Base-by-base conservation (phyloP, 805 yeast species). In the Suhomyces sp. region DNA sequence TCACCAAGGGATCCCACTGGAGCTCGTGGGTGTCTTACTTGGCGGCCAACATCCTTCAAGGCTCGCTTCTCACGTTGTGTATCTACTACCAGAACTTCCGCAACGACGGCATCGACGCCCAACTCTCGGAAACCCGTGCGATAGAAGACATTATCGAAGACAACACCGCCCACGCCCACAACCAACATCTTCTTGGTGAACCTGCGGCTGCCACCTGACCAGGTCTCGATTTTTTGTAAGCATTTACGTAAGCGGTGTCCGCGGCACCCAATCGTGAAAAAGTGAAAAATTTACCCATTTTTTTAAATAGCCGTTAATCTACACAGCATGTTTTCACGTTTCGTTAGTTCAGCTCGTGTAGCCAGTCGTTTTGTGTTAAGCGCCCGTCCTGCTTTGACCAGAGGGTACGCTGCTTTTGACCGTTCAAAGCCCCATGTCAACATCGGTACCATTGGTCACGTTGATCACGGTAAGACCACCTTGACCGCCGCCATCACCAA, bases 401-500 rank as follows among this genome's bases (percentile, higher is more conserved):
- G 79, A 68, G 46, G 65, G 13, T 74, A 74, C 59, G 96, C 96
- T 57, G 82, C 93, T 48, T 94, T 93, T 71, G 88, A 88, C 74
- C 93, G 99, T 79, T 81, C 91, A 63, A 94, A 94, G 80, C 98
- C 98, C 48, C 98, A 93, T 72, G 86, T 93, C 63, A 93, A 93
- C 78, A 83, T 93, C 64, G 99, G 98, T 79, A 93, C 98, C 71
- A 93, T 93, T 72, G 98, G 98, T 62, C 98, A 93, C 74, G 98
- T 93, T 61, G 99, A 93, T 80, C 98, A 93, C 77, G 99, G 99
- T 76, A 93, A 93, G 79, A 92, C 98, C 65, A 92, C 98, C 52
- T 82, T 93, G 70, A 94, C 99, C 56, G 99, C 98, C 60, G 98
- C 98, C 66, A 92, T 93, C 81, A 93, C 98, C 78, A 93, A 94